phyloP scores from a whole-genome alignment of 2,329 filamentous ascomycete species.

The Colletotrichum coccodes region DNA sequence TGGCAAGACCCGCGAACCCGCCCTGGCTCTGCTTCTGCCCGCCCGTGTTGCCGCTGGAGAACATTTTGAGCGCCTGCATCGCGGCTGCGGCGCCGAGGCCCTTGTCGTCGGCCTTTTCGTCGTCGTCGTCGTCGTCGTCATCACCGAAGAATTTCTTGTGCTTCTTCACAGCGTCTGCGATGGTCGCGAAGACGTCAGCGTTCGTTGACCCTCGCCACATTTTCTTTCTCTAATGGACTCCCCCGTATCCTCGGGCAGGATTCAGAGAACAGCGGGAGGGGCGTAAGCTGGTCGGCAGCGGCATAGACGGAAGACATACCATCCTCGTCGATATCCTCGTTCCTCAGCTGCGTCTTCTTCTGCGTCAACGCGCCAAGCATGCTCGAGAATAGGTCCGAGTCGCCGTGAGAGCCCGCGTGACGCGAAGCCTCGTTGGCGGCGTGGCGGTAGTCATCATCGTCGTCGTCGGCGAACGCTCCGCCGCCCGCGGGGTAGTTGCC shows the following conservation, averaged over 20 bases:
- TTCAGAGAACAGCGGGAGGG: background rate
- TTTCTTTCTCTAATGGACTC: too few species aligned
- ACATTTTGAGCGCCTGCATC: slow-evolving; percentile 85
- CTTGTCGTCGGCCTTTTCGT: slow-evolving; percentile 57
- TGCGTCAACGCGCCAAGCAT: slow-evolving; percentile 58
- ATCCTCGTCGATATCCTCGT: slow-evolving; percentile 60
- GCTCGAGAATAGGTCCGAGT: slow-evolving; percentile 58
- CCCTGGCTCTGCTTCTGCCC: slow-evolving; percentile 71
- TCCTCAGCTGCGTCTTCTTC: slow-evolving; percentile 59
- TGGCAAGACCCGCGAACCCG: slow-evolving; percentile 84
- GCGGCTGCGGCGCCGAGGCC: slow-evolving; percentile 79
- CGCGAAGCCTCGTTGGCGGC: slow-evolving; percentile 60
- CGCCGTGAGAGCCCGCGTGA: slow-evolving; percentile 57
- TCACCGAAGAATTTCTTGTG: slow-evolving; percentile 80
- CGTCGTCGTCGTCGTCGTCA: slow-evolving; percentile 56
- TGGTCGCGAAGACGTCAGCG: slow-evolving; percentile 22
- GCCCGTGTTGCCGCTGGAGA: slow-evolving; percentile 66
- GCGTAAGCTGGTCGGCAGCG: background rate
- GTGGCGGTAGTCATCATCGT: slow-evolving; percentile 58
- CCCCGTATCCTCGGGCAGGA: too few species aligned
- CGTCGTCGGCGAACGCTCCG: slow-evolving; percentile 48
- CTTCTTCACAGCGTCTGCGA: slow-evolving; percentile 72
- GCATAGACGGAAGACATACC: slow-evolving; percentile 46
- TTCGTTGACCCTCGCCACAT: background rate
- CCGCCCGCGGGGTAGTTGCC: slow-evolving; percentile 44